Conservation (phyloP, 1,284 basidiomycete species). For the Sparassis latifolia region DNA sequence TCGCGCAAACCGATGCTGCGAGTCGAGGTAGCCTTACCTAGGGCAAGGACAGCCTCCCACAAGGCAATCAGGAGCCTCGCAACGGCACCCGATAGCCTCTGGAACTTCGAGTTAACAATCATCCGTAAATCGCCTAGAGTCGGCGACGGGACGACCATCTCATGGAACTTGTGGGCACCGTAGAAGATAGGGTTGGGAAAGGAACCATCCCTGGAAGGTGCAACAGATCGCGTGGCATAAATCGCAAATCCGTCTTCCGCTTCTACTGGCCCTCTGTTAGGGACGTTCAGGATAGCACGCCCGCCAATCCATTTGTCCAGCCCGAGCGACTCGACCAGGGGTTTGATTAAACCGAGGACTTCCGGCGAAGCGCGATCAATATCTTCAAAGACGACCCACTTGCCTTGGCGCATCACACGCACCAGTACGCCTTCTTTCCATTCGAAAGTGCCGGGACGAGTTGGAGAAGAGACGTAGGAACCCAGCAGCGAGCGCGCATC, state of each 20-base stretch:
- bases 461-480: conserved; percentile 87
- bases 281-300: conserved; percentile 62
- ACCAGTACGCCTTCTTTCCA: conserved; percentile 96
- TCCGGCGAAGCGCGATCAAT: conserved; percentile 87
- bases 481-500: conserved; percentile 94
- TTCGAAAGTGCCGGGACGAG: conserved; percentile 85
- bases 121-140: conserved; percentile 57
- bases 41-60: conserved; percentile 51
- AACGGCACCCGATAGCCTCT: conserved; percentile 45
- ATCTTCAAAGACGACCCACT: conserved; percentile 93
- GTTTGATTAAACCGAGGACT: conserved; percentile 79
- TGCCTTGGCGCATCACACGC: conserved; percentile 84
- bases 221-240: conserved; percentile 74
- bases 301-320: conserved; percentile 73
- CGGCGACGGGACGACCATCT: conserved; percentile 61
- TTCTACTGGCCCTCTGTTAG: conserved; percentile 61
- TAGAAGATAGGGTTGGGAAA: conserved; percentile 65
- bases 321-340: conserved; percentile 77
- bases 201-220: conserved; percentile 33
- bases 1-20: conserved; percentile 77
- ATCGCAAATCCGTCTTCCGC: conserved; percentile 73
- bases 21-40: conserved; percentile 46
- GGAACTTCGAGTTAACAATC: conserved; percentile 67
- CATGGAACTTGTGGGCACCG: conserved; percentile 76
- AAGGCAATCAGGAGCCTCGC: conserved; percentile 48